Conservation (phyloP, 2,329 filamentous ascomycete genomes). For the Corinectria fuckeliana region DNA sequence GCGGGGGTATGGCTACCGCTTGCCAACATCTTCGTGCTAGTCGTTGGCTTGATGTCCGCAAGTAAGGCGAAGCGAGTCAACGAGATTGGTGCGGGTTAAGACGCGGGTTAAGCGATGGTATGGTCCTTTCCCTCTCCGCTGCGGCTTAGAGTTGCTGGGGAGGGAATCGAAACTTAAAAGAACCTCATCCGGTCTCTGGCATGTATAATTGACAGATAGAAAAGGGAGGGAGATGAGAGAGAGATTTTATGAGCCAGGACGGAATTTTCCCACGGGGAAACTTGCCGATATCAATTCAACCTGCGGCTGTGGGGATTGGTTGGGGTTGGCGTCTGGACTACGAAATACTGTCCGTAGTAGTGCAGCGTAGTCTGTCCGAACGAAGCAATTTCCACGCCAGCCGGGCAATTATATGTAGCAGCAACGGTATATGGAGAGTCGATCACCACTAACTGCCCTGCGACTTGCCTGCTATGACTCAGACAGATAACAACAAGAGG, state of each 20-base stretch:
- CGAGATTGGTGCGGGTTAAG: conserved; percentile 11
- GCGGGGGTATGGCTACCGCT: conserved; percentile 30
- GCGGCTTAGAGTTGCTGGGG: conserved; percentile 3
- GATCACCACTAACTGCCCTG: background rate
- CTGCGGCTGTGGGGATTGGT: background rate
- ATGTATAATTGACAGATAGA: background rate
- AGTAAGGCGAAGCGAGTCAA: conserved; percentile 7
- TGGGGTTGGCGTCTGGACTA: background rate
- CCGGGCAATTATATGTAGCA: no score
- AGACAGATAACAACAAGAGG: background rate
- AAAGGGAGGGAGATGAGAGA: background rate
- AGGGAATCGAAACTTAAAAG: background rate
- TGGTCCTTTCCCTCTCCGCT: background rate
- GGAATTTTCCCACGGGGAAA: conserved; percentile 6
- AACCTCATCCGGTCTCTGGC: background rate
- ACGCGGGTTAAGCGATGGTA: background rate
- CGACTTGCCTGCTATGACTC: background rate
- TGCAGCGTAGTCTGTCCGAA: background rate
- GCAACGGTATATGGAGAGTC: background rate
- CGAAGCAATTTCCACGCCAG: background rate
- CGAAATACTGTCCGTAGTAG: background rate
- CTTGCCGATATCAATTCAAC: conserved; percentile 11
- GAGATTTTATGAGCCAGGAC: background rate
- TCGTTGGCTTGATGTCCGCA: background rate
- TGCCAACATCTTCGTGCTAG: conserved; percentile 26